These are phyloP conservation scores for Pseudopithomyces chartarum DNA, from an alignment of 2,329 filamentous ascomycete species.

Conservation along the genomic window DNA sequence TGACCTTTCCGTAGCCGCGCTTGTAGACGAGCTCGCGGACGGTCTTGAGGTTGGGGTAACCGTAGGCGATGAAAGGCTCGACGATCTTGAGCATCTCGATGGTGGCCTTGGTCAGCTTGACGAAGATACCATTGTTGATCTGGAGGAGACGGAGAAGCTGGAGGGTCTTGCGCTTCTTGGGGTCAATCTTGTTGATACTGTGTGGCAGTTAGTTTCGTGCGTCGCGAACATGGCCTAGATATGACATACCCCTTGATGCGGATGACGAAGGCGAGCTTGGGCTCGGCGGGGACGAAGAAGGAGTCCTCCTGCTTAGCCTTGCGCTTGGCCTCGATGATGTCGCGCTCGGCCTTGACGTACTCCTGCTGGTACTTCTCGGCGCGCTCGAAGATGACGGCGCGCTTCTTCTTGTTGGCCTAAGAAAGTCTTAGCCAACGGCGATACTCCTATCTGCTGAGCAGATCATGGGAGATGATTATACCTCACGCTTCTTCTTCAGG, in stretches of 20 bases:
- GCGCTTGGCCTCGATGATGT: constrained; percentile 94
- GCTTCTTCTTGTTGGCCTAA: constrained; percentile 99
- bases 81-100: constrained; percentile 95
- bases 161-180: constrained; percentile 99
- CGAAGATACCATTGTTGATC: constrained; percentile 99
- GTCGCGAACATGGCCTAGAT: no score
- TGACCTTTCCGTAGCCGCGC: constrained; percentile 97
- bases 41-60: constrained; percentile 99
- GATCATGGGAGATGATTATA: constrained; percentile 49
- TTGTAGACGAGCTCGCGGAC: constrained; percentile 99
- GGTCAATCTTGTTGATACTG: constrained; percentile 99
- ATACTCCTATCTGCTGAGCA: constrained; percentile 43
- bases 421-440: constrained; percentile 48
- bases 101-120: constrained; percentile 97
- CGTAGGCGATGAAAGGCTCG: constrained; percentile 99
- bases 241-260: constrained; percentile 90
- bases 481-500: constrained; percentile 89
- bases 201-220: constrained; percentile 9
- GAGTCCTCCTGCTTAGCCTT: constrained; percentile 89
- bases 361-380: constrained; percentile 99
- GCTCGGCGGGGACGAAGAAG: constrained; percentile 93
- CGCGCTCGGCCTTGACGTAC: constrained; percentile 94
- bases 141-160: constrained; percentile 99
- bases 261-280: constrained; percentile 97
- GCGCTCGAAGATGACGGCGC: constrained; percentile 98